phyloP scores from a whole-genome alignment of 139 green algal species.

The Closterium sp. region DNA sequence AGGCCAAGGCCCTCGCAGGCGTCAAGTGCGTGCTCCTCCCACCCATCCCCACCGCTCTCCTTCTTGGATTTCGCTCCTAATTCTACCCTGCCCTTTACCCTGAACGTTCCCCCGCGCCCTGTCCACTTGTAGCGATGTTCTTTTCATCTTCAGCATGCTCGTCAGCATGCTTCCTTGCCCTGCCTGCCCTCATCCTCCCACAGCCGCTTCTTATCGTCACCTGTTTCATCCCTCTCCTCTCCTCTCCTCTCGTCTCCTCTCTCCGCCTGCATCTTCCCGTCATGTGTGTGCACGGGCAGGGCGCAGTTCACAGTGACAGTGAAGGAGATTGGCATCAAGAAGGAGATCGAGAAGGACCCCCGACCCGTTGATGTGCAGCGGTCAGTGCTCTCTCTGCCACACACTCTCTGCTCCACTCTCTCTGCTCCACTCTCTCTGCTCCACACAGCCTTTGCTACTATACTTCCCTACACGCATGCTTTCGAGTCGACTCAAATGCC shows the following conservation, averaged over 20 bases:
- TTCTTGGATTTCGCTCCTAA: not conserved
- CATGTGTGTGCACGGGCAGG: not conserved
- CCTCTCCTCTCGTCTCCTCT: too few species aligned
- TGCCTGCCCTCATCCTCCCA: not conserved
- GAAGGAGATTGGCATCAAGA: slow-evolving; percentile 49
- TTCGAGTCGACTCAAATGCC: not conserved
- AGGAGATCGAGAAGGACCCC: slow-evolving; percentile 27
- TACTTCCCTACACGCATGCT: not conserved
- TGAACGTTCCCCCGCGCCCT: too few species aligned
- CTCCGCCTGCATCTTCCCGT: too few species aligned
- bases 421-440: not conserved
- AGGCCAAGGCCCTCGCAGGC: slow-evolving; percentile 24
- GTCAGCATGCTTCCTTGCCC: not conserved
- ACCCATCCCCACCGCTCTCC: not conserved
- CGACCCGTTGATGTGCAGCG: not conserved
- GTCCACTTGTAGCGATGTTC: too few species aligned
- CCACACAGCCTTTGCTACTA: not conserved
- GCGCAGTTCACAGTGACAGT: slow-evolving; percentile 50
- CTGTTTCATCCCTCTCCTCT: not conserved
- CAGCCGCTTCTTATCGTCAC: not conserved
- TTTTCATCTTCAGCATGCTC: not conserved
- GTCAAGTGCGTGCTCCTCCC: slow-evolving; percentile 31
- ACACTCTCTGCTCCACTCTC: not conserved
- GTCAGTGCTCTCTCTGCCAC: not conserved
- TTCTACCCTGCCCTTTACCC: too few species aligned